Percentiles rank a stretch among this genome's conserved stretches.
Conservation (phyloP, 2,329 filamentous ascomycete genomes). For the Sclerotinia spermophila region DNA sequence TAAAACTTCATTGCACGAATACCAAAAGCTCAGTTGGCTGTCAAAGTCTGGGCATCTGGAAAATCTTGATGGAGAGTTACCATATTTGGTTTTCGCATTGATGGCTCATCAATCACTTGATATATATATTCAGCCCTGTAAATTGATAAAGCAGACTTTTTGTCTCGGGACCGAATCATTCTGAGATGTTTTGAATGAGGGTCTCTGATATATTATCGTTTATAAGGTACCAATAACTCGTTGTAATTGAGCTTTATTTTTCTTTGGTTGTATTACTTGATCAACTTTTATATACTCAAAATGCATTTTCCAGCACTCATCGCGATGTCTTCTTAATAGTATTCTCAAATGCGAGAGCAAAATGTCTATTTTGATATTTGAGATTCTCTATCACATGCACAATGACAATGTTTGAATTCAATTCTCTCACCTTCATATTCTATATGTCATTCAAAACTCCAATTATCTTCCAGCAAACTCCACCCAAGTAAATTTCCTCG, state of each 20-base stretch:
- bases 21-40: neutral
- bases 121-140: neutral
- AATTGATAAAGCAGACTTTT: neutral
- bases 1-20: neutral
- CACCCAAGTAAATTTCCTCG: neutral
- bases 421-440: neutral
- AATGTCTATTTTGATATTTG: neutral
- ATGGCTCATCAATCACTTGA: neutral
- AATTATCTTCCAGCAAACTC: neutral
- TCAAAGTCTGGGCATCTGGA: conserved; percentile 10
- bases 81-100: neutral
- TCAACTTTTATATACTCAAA: neutral
- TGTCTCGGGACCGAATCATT: neutral
- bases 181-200: neutral
- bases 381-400: neutral
- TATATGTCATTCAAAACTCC: neutral
- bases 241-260: neutral
- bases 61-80: neutral
- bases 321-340: neutral
- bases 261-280: neutral
- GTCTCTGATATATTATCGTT: neutral
- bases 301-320: neutral
- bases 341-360: neutral
- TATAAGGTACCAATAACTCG: neutral
- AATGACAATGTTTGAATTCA: neutral